Percentiles rank a stretch among this genome's conserved stretches.
phyloP scores from a whole-genome alignment of 2,329 filamentous ascomycete genomes.

The Phialophora verrucosa region DNA sequence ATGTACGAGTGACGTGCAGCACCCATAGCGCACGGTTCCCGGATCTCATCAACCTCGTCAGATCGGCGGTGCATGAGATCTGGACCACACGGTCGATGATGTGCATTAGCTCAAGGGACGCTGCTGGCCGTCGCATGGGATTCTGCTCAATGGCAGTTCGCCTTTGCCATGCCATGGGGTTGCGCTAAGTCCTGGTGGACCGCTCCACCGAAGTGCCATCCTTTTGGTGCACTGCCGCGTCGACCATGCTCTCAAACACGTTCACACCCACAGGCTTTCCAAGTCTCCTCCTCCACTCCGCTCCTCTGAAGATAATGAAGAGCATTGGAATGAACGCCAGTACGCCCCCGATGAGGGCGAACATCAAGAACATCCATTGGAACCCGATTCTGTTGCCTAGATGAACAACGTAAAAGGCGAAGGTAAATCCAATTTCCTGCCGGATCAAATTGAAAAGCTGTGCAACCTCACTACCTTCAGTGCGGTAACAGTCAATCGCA shows the following conservation, averaged over 20 bases:
- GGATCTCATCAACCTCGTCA: not conserved
- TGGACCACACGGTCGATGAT: constrained; percentile 9
- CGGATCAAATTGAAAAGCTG: constrained; percentile 40
- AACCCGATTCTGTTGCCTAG: constrained; percentile 34
- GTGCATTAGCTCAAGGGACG: constrained; percentile 12
- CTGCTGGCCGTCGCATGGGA: constrained; percentile 7
- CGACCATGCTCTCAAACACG: constrained; percentile 22
- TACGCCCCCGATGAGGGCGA: constrained; percentile 31
- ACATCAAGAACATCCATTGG: constrained; percentile 37
- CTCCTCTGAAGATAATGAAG: constrained; percentile 32
- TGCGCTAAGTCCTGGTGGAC: not conserved
- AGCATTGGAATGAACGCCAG: constrained; percentile 36
- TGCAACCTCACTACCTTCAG: constrained; percentile 36
- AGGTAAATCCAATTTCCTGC: constrained; percentile 40
- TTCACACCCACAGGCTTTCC: constrained; percentile 27
- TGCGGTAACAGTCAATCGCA: constrained; percentile 39
- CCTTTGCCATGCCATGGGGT: not conserved
- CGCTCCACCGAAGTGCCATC: not conserved
- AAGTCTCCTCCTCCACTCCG: constrained; percentile 27
- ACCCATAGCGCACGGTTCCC: not conserved
- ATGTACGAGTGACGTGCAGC: constrained; percentile 21
- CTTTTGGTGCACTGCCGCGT: not conserved
- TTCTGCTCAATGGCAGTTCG: not conserved
- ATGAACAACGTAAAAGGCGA: constrained; percentile 40
- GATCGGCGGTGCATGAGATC: constrained; percentile 16